Evolutionary conservation across 2,329 filamentous ascomycete species (phyloP), one percentile per base, ranked within the genome.

Genomic region (Fusarium sp.): DNA sequence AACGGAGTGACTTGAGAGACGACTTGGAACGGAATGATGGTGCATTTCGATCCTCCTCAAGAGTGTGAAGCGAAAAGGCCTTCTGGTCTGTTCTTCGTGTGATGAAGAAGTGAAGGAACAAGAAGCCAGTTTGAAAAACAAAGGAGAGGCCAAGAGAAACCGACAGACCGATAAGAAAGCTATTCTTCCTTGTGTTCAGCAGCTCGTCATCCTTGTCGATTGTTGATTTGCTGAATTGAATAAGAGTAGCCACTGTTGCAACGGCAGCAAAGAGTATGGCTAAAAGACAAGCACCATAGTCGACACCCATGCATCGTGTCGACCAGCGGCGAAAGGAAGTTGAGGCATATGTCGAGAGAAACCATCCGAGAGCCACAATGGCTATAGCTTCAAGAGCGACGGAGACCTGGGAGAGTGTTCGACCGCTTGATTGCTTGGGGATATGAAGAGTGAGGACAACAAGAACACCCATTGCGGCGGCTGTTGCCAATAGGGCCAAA

Each of bases 1-100:
- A 86, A 3, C 79, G 81, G 19, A 86, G 77, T 5, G 83, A 77
- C 72, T 86, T 86, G 65, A 85, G 73, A 29, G 63, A 66, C 15
- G 54, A 35, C 49, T 67, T 65, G 43, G 62, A 58, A n/a, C 78
- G 69, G 41, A 59, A 64, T 15, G 47, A 53, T 9, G 69, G 60
- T 15, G 66, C 43, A 12, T 65, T 44, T n/a, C 65, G 64, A 22
- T 67, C 64, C 10, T 70, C 62, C 31, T 70, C 66, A 3, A 67
- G 52, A 8, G 51, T 68, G 24, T 70, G 67, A 13, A 70, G 53
- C 7, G 69, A 71, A 24, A 56, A 55, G 19, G 58, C 43, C 42
- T 58, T 57, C 22, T 61, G 54, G 19, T 70, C 58, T 32, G 49
- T 58, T 13, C 55, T 53, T 25, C 80, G 76, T 22, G 71, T 73